These are phyloP conservation scores for Calonectria ilicicola DNA, from an alignment of 2,329 filamentous ascomycete species.

Conservation along the genomic window DNA sequence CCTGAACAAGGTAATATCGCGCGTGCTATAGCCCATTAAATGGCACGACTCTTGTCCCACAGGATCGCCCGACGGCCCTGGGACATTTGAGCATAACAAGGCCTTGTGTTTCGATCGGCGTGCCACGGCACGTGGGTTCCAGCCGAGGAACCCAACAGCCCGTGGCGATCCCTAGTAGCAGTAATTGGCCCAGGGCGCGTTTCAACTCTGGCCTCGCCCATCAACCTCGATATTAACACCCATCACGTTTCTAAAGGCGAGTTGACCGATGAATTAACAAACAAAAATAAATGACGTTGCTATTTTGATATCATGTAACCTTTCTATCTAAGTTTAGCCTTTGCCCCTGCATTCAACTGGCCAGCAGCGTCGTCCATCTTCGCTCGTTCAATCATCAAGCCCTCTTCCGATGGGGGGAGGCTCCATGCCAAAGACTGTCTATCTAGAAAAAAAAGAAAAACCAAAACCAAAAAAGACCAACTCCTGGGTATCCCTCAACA, in stretches of 20 bases:
- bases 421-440: conserved; percentile 43
- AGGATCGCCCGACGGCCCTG: conserved; percentile 35
- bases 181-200: conserved; percentile 27
- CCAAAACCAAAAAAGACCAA: conserved; percentile 20
- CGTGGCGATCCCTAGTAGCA: conserved; percentile 27
- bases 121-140: conserved; percentile 31
- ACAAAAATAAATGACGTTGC: conserved; percentile 26
- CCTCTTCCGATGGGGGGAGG: conserved; percentile 31
- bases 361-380: conserved; percentile 45
- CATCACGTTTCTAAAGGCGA: not conserved
- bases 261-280: not conserved
- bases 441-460: conserved; percentile 32
- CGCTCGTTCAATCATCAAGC: conserved; percentile 44
- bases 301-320: conserved; percentile 40
- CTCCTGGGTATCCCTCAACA: conserved; percentile 44
- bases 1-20: not conserved
- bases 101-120: conserved; percentile 36
- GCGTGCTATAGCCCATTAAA: not conserved
- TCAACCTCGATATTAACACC: not conserved
- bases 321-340: conserved; percentile 42
- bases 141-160: conserved; percentile 38
- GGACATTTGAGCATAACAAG: conserved; percentile 23
- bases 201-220: conserved; percentile 23
- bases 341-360: conserved; percentile 39
- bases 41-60: conserved; percentile 34